A percentile compares a stretch with the other conserved stretches of the same genome.
phyloP scores from a whole-genome alignment of 352 stramenopile genomes.

The Globisporangium heterothallicum region DNA sequence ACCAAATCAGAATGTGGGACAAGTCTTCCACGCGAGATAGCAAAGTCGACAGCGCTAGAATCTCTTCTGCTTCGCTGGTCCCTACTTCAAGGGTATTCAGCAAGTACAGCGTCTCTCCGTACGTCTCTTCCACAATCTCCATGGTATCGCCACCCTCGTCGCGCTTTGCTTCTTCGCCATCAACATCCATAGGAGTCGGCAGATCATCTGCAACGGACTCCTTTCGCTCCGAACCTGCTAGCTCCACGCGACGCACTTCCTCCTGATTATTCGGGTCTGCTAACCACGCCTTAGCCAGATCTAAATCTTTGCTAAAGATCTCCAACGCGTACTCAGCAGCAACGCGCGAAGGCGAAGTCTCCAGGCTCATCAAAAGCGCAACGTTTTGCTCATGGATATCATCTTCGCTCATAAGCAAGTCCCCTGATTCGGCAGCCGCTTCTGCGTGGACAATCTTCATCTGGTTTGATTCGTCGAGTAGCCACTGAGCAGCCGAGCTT shows the following conservation, averaged over 20 bases:
- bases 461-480: slow-evolving; percentile 79
- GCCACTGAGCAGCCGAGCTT: slow-evolving; percentile 71
- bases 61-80: slow-evolving; percentile 30
- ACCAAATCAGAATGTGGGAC: slow-evolving; percentile 97
- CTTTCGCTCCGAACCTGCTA: slow-evolving; percentile 5
- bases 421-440: slow-evolving; percentile 38
- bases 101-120: slow-evolving; percentile 83
- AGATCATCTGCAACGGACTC: neutral
- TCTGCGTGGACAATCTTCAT: slow-evolving; percentile 60
- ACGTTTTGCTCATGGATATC: slow-evolving; percentile 65
- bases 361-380: slow-evolving; percentile 65
- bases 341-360: slow-evolving; percentile 40
- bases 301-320: slow-evolving; percentile 60
- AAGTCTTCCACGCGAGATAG: slow-evolving; percentile 95
- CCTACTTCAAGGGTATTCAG: slow-evolving; percentile 91
- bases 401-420: slow-evolving; percentile 49
- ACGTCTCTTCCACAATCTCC: slow-evolving; percentile 52
- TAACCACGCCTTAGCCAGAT: slow-evolving; percentile 63
- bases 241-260: slow-evolving; percentile 63
- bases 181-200: slow-evolving; percentile 32
- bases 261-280: slow-evolving; percentile 45
- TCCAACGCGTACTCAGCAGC: slow-evolving; percentile 57
- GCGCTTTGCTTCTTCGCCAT: slow-evolving; percentile 51
- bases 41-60: slow-evolving; percentile 78
- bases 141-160: slow-evolving; percentile 42